These are phyloP conservation scores for Ochetophila trinervis DNA, from an alignment of 306 rosid genomes.

Conservation along the genomic window DNA sequence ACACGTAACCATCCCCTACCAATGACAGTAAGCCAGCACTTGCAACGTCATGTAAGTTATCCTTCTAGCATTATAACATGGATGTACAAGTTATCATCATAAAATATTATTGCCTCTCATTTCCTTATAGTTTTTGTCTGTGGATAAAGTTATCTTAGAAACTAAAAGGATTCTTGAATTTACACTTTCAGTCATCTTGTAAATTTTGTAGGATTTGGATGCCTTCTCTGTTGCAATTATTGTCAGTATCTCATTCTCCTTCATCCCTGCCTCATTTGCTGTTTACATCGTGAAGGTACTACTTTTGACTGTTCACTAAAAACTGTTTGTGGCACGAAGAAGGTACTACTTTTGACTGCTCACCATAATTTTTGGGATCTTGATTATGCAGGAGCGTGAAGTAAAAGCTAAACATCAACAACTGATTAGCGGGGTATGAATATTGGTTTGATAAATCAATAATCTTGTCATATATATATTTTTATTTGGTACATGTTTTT, in stretches of 20 bases:
- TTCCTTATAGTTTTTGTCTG: not conserved
- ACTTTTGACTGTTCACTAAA: not conserved
- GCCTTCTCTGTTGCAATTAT: conserved; percentile 94
- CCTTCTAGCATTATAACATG: not conserved
- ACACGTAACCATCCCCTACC: conserved; percentile 96
- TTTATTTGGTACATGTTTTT: conserved; percentile 17
- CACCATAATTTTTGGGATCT: conserved; percentile 23
- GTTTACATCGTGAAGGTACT: conserved; percentile 91
- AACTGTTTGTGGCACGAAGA: not conserved
- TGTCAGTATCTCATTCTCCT: conserved; percentile 84
- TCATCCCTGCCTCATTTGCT: conserved; percentile 94
- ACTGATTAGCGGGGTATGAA: conserved; percentile 87
- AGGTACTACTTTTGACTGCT: too few species aligned
- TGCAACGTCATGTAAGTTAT: conserved; percentile 76
- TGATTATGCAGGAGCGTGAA: conserved; percentile 85
- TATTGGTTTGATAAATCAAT: conserved; percentile 11
- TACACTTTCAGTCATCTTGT: conserved; percentile 1
- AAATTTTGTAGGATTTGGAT: conserved; percentile 79
- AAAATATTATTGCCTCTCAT: not conserved
- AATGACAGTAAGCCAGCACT: conserved; percentile 78
- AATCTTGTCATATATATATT: conserved; percentile 7
- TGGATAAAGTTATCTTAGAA: not conserved
- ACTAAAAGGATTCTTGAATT: not conserved
- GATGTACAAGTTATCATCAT: not conserved
- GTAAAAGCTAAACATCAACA: conserved; percentile 97